phyloP scores from a whole-genome alignment of 129 eudicot species.

The Calendula officinalis region DNA sequence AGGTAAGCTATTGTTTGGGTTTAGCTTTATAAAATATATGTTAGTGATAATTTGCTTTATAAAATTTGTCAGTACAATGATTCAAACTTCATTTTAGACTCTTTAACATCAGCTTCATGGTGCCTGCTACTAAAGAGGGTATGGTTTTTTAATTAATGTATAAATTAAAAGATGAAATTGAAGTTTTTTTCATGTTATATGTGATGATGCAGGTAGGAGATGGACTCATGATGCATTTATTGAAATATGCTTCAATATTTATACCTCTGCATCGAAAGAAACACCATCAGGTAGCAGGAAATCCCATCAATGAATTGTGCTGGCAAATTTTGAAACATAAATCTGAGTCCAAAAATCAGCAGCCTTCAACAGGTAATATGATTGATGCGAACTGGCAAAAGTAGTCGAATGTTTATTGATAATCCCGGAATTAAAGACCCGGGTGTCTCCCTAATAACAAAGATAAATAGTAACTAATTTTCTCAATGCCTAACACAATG shows the following conservation, averaged over 20 bases:
- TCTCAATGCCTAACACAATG: too few species aligned
- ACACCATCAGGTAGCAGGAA: slow-evolving; percentile 70
- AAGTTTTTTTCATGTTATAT: too few species aligned
- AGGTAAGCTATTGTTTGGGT: slow-evolving; percentile 34
- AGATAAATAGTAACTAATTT: too few species aligned
- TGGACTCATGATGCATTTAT: slow-evolving; percentile 58
- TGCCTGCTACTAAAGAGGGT: slow-evolving; percentile 55
- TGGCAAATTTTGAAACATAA: slow-evolving; percentile 22
- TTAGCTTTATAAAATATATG: not conserved
- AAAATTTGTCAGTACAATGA: slow-evolving; percentile 39
- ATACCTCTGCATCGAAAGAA: slow-evolving; percentile 53
- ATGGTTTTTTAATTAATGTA: slow-evolving; percentile 8
- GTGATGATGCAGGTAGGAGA: slow-evolving; percentile 93
- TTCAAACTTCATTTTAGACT: slow-evolving; percentile 40
- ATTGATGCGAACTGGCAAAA: too few species aligned
- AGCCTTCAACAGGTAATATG: slow-evolving; percentile 24
- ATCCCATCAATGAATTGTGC: slow-evolving; percentile 45
- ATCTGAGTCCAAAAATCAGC: slow-evolving; percentile 21
- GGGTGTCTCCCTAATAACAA: too few species aligned
- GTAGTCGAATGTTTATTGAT: too few species aligned
- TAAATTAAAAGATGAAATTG: not conserved
- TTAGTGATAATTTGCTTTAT: slow-evolving; percentile 3
- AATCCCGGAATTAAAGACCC: too few species aligned
- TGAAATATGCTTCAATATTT: slow-evolving; percentile 56
- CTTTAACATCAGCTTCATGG: slow-evolving; percentile 64